A percentile compares a stretch with the other conserved stretches of the same genome.
phyloP scores from a whole-genome alignment of 1,284 basidiomycete genomes.

The Trametes sp. region DNA sequence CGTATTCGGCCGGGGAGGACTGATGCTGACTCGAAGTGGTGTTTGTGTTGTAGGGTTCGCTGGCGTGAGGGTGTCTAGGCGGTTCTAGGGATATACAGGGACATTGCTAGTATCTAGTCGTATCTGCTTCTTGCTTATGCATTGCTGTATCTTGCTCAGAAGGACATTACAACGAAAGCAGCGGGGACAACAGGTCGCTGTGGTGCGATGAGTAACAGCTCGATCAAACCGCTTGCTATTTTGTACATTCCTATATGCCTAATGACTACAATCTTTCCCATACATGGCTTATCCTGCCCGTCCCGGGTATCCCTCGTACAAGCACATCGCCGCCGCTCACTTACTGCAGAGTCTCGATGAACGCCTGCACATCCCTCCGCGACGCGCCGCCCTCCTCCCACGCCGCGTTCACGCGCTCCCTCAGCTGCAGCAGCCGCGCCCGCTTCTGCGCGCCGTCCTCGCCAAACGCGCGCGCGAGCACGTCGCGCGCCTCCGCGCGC shows the following conservation, averaged over 20 bases:
- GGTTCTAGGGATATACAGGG: neutral
- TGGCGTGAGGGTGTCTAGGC: conserved; percentile 1
- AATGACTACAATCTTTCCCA: no score
- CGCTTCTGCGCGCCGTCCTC: conserved; percentile 31
- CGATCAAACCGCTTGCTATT: no score
- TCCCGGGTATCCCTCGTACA: no score
- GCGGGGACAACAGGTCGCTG: no score
- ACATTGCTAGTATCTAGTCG: neutral
- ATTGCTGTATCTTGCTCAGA: neutral
- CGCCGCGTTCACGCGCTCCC: conserved; percentile 8
- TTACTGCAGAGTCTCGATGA: conserved; percentile 11
- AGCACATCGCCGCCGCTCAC: neutral
- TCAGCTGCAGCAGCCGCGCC: conserved; percentile 22
- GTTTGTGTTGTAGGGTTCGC: conserved; percentile 15
- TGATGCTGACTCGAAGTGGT: no score
- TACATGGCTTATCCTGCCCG: no score
- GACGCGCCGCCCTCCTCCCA: conserved; percentile 28
- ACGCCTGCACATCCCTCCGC: conserved; percentile 12
- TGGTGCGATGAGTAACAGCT: no score
- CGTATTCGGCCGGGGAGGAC: no score
- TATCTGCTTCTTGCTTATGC: neutral
- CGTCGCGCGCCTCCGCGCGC: conserved; percentile 24
- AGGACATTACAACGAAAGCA: neutral
- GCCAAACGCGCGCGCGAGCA: conserved; percentile 32
- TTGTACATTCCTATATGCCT: neutral